Evolutionary conservation across 2,329 filamentous ascomycete species (phyloP).

Genomic region (Phyllosticta paracitricarpa): DNA sequence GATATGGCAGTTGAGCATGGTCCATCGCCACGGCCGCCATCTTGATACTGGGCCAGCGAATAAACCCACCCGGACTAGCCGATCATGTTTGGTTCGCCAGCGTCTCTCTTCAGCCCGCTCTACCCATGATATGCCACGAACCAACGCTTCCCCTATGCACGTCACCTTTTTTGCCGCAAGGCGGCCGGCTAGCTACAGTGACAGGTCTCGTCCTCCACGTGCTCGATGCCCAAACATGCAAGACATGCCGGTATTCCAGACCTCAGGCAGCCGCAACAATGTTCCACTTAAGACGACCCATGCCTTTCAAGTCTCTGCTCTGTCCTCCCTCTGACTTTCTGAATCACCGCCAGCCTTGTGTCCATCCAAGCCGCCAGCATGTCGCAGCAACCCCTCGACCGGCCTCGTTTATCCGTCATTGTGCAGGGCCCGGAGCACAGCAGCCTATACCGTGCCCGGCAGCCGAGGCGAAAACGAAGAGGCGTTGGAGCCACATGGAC

Average conservation of each 20-base stretch:
- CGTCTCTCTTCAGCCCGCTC: neutral
- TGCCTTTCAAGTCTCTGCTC: neutral
- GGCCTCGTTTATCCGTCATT: neutral
- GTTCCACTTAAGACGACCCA: neutral
- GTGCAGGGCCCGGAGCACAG: neutral
- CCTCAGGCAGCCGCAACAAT: neutral
- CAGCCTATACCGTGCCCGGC: neutral
- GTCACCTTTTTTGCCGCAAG: neutral
- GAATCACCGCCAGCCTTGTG: neutral
- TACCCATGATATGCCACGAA: neutral
- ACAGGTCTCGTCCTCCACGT: neutral
- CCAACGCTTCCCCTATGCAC: neutral
- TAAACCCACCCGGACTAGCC: neutral
- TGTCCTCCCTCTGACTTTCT: neutral
- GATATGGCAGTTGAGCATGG: neutral
- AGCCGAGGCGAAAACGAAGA: neutral
- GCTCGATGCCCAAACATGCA: neutral
- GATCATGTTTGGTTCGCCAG: neutral
- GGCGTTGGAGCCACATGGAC: neutral
- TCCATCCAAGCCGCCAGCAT: neutral
- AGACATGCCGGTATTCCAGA: neutral
- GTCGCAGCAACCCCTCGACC: neutral
- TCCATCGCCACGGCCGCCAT: neutral
- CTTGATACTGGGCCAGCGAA: neutral
- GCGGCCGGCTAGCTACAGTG: neutral